Base-by-base conservation (phyloP, 768 basidiomycete genomes). In the Panus rudis region DNA sequence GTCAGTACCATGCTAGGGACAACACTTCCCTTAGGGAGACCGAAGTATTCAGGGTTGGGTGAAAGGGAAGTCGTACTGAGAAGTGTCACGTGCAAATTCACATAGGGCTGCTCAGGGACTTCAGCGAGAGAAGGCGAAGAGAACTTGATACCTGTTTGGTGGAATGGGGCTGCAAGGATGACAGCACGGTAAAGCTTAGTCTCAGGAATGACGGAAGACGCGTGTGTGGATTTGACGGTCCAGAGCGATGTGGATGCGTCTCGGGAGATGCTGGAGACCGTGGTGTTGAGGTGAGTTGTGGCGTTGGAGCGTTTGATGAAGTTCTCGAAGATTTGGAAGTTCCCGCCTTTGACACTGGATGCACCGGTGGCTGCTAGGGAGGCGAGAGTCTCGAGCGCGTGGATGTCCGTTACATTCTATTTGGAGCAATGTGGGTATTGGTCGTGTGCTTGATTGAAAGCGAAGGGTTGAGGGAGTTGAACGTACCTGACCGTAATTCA, bases 91-190 rank as follows among this genome's bases (percentile, higher is more conserved):
- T 93, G 88, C 2, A 97, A 78, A 50, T 74, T 78, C 37, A 91
- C 73, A 58, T 94, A 96, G 17, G 81, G 79, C 50, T 87, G 84
- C 27, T 68, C 55, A 2, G 83, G 81, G 24, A 92, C 75, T 3
- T 68, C 60, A 4, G 73, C 57, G 23, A 84, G 59, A 14, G 72
- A 55, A 4, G 59, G 40, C n/a, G n/a, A n/a, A 4, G 81, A 71
- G 20, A 86, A 59, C 4, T 56, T 54, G 49, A 89, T 83, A 12
- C 63, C 65, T 2, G 85, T 73, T 21, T 72, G 77, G 62, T 88
- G 80, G 69, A 80, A 86, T 2, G 94, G 94, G 2, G 90, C 82
- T 2, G 92, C 92, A 42, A 96, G 69, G 56, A 98, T 81, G 43
- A 97, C 75, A 2, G 79, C 79, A 56, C 74, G 77, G 63, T 59